These are phyloP conservation scores for Collybiopsis luxurians DNA, from an alignment of 768 basidiomycete species.

Conservation along the genomic window DNA sequence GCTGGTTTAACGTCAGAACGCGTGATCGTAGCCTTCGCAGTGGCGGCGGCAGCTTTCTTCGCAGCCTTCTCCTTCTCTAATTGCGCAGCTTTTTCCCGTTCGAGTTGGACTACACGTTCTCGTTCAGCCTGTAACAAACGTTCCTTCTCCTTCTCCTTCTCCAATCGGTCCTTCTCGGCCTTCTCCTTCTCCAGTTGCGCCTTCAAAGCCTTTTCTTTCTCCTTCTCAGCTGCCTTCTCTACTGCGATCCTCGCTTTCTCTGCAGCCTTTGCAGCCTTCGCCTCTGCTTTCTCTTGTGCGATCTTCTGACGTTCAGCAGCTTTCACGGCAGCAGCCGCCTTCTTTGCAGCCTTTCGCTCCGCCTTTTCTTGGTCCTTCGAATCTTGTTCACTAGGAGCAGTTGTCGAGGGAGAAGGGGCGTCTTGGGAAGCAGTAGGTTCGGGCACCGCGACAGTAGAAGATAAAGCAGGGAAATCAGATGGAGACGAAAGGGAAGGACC, in stretches of 20 bases:
- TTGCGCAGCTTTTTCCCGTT: slow-evolving; percentile 28
- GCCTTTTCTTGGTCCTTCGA: slow-evolving; percentile 52
- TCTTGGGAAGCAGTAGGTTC: slow-evolving; percentile 24
- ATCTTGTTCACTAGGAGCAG: slow-evolving; percentile 23
- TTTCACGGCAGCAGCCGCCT: slow-evolving; percentile 59
- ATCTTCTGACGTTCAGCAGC: slow-evolving; percentile 56
- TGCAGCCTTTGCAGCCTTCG: slow-evolving; percentile 48
- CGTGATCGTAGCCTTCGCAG: slow-evolving; percentile 16
- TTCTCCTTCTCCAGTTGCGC: slow-evolving; percentile 32
- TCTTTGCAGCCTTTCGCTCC: slow-evolving; percentile 63
- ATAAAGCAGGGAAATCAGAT: slow-evolving; percentile 76
- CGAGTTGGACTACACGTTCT: slow-evolving; percentile 29
- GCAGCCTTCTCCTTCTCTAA: slow-evolving; percentile 21
- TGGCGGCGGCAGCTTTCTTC: slow-evolving; percentile 12
- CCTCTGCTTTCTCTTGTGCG: slow-evolving; percentile 57
- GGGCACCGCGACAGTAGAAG: slow-evolving; percentile 31
- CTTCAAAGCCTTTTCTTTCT: slow-evolving; percentile 31
- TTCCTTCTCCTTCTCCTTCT: slow-evolving; percentile 38
- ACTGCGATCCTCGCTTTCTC: slow-evolving; percentile 49
- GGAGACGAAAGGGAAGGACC: slow-evolving; percentile 51
- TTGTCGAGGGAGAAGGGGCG: slow-evolving; percentile 25
- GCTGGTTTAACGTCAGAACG: slow-evolving; percentile 12
- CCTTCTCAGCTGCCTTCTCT: slow-evolving; percentile 37
- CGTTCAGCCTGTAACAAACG: slow-evolving; percentile 31
- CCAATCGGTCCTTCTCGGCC: slow-evolving; percentile 32